Evolutionary conservation across 106 monocot genomes (phyloP).

Genomic region (Xerophyta viscosa): DNA sequence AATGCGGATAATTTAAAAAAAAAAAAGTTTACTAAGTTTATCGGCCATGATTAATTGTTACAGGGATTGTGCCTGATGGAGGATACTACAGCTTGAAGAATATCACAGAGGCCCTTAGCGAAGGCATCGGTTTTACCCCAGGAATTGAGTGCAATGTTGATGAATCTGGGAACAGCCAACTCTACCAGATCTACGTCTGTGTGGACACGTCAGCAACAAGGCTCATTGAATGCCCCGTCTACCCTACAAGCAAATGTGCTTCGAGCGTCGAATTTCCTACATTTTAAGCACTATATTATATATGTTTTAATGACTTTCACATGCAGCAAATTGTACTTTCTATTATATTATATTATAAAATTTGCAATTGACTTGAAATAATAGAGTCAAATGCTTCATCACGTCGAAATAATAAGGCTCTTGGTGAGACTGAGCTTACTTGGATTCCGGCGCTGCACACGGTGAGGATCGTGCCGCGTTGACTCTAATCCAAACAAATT

Average conservation of each 20-base stretch:
- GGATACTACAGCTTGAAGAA: slow-evolving; percentile 29
- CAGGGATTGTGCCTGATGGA: slow-evolving; percentile 55
- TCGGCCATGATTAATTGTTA: background rate
- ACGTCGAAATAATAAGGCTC: too few species aligned
- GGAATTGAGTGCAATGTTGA: slow-evolving; percentile 63
- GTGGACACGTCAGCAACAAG: slow-evolving; percentile 16
- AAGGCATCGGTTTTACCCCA: slow-evolving; percentile 17
- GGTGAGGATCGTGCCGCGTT: too few species aligned
- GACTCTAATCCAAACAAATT: too few species aligned
- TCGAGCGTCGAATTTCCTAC: slow-evolving; percentile 31
- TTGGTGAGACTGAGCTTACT: too few species aligned
- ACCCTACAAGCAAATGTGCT: slow-evolving; percentile 18
- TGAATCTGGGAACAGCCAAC: slow-evolving; percentile 41
- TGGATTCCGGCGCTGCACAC: too few species aligned
- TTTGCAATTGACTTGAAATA: too few species aligned
- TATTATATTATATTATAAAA: too few species aligned
- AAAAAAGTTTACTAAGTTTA: too few species aligned
- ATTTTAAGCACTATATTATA: slow-evolving; percentile 12
- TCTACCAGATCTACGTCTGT: slow-evolving; percentile 54
- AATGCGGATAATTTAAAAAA: too few species aligned
- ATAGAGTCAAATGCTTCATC: too few species aligned
- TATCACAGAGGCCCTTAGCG: slow-evolving; percentile 25
- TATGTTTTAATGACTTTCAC: background rate
- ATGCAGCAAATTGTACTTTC: too few species aligned
- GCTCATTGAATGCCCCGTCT: slow-evolving; percentile 33